Evolutionary conservation across 2,329 filamentous ascomycete genomes (phyloP).

Genomic region (Monilinia polystroma): DNA sequence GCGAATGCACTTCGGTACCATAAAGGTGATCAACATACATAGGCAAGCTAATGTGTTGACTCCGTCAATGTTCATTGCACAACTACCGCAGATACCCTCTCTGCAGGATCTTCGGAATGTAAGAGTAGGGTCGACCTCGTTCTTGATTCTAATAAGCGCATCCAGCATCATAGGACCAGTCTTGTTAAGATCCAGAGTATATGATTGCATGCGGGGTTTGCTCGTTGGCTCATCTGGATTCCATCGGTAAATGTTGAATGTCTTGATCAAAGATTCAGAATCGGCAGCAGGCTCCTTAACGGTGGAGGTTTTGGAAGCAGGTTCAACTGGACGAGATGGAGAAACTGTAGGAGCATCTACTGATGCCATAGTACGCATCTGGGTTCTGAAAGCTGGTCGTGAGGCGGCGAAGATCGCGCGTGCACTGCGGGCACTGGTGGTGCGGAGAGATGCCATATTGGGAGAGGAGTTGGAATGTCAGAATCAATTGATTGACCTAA

Average conservation of each 20-base stretch:
- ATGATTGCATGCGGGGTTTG: constrained; percentile 95
- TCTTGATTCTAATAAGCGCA: constrained; percentile 97
- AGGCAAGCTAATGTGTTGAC: constrained; percentile 96
- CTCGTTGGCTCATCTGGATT: constrained; percentile 87
- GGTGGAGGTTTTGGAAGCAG: constrained; percentile 31
- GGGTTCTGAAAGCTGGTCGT: constrained; percentile 24
- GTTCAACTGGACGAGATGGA: constrained; percentile 28
- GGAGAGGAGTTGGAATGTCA: constrained; percentile 11
- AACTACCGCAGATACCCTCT: constrained; percentile 98
- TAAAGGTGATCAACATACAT: constrained; percentile 61
- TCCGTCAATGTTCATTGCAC: constrained; percentile 99
- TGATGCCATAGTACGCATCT: constrained; percentile 26
- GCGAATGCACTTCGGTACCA: constrained; percentile 24
- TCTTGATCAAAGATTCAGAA: constrained; percentile 74
- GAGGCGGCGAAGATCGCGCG: constrained; percentile 25
- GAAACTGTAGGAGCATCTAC: constrained; percentile 19
- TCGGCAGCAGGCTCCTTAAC: constrained; percentile 51
- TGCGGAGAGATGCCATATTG: constrained; percentile 27
- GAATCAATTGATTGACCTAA: constrained; percentile 10
- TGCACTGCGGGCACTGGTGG: constrained; percentile 23
- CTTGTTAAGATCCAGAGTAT: constrained; percentile 96
- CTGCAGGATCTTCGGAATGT: constrained; percentile 95
- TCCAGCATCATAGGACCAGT: constrained; percentile 98
- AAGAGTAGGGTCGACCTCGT: constrained; percentile 93
- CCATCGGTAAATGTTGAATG: constrained; percentile 99